Percentiles rank a stretch among this genome's conserved stretches.
phyloP scores from a whole-genome alignment of 2,329 filamentous ascomycete genomes.

The Aspergillus fumigatiaffinis region DNA sequence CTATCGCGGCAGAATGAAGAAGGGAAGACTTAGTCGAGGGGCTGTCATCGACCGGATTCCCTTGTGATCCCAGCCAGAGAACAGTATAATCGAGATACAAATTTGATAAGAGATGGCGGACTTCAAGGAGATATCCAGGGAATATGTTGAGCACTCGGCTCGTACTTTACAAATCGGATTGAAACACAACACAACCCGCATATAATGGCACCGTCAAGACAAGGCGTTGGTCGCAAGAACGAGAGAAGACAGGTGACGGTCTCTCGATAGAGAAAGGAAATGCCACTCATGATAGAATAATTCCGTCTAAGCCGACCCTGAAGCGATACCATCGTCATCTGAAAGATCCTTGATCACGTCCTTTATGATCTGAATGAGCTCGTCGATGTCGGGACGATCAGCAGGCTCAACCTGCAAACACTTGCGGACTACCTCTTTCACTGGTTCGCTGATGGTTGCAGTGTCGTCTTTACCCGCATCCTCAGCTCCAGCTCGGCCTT shows the following conservation, averaged over 20 bases:
- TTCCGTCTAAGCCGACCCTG: conserved; percentile 18
- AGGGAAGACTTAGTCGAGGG: no score
- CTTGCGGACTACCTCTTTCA: conserved; percentile 80
- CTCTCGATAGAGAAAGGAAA: background rate
- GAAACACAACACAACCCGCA: background rate
- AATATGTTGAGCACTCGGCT: background rate
- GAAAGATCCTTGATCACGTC: conserved; percentile 64
- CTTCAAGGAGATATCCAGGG: background rate
- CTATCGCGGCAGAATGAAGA: no score
- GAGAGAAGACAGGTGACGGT: background rate
- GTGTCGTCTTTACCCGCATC: conserved; percentile 36
- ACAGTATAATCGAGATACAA: background rate
- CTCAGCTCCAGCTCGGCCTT: conserved; percentile 45
- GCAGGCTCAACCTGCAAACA: conserved; percentile 83
- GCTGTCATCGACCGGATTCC: background rate
- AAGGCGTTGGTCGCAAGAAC: background rate
- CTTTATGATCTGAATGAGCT: conserved; percentile 77
- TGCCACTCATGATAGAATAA: background rate
- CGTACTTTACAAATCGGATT: background rate
- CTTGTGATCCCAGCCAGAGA: background rate
- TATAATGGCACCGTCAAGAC: background rate
- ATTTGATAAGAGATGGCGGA: background rate
- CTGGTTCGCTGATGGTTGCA: conserved; percentile 68
- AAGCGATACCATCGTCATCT: conserved; percentile 50
- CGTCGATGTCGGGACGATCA: conserved; percentile 81